These are phyloP conservation scores for Coemansia sp. DNA, from an alignment of 192 early-diverging fungal genomes.

Conservation along the genomic window DNA sequence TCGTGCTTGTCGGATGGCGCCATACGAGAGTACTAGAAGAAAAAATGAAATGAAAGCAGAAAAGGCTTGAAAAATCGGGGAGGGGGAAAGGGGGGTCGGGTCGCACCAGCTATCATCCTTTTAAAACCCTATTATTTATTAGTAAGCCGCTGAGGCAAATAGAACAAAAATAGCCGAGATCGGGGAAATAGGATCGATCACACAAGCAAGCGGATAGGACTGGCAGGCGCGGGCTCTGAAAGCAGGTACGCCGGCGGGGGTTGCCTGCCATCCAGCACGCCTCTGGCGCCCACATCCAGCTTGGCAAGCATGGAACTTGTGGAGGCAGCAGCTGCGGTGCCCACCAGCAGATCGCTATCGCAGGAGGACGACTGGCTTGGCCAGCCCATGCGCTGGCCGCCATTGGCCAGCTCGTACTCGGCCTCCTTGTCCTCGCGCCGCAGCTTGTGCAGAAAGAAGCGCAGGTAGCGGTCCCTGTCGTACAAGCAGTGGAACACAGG, in stretches of 20 bases:
- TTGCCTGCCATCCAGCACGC: neutral
- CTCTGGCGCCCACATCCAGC: neutral
- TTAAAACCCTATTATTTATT: too few species aligned
- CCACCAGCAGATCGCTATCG: constrained; percentile 1
- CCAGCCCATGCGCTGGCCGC: constrained; percentile 19
- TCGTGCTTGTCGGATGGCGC: neutral
- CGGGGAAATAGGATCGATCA: neutral
- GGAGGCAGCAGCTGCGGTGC: constrained; percentile 23
- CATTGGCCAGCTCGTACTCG: constrained; percentile 48
- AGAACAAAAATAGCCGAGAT: neutral
- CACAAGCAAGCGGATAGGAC: constrained; percentile 1
- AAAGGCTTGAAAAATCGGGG: too few species aligned
- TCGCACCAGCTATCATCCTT: too few species aligned
- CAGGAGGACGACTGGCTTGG: constrained; percentile 1
- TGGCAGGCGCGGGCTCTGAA: neutral
- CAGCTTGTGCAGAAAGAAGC: constrained; percentile 30
- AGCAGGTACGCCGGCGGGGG: neutral
- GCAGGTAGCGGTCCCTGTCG: constrained; percentile 26
- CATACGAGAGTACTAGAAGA: neutral
- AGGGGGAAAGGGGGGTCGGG: too few species aligned
- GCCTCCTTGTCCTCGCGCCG: constrained; percentile 20
- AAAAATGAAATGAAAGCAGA: neutral
- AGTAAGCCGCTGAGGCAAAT: too few species aligned
- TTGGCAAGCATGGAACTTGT: constrained; percentile 20
- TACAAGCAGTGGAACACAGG: constrained; percentile 28